These are phyloP conservation scores for Fusarium heterosporum DNA, from an alignment of 2,329 filamentous ascomycete species.

Conservation along the genomic window DNA sequence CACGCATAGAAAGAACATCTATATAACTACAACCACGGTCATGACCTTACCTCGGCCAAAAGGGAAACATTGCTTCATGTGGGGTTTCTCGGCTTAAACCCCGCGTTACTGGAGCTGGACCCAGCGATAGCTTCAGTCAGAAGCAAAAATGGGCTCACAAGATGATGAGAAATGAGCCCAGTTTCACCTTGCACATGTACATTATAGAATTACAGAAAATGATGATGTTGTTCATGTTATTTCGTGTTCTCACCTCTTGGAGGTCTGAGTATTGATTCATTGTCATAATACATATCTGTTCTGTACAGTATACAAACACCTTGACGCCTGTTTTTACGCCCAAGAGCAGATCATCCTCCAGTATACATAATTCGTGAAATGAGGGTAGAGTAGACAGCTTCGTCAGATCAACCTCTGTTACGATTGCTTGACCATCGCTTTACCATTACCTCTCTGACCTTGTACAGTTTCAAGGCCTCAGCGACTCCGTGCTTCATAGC, in stretches of 20 bases:
- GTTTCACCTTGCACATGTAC: background rate
- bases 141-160: slow-evolving; percentile 29
- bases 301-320: slow-evolving; percentile 27
- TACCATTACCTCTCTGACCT: slow-evolving; percentile 82
- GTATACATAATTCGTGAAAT: slow-evolving; percentile 5
- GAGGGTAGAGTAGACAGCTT: background rate
- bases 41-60: slow-evolving; percentile 45
- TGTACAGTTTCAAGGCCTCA: slow-evolving; percentile 74
- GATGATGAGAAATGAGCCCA: slow-evolving; percentile 1
- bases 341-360: slow-evolving; percentile 1
- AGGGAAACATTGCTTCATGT: slow-evolving; percentile 40
- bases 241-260: background rate
- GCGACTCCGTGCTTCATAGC: slow-evolving; percentile 68
- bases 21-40: background rate
- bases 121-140: slow-evolving; percentile 35
- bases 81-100: slow-evolving; percentile 43
- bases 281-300: slow-evolving; percentile 17
- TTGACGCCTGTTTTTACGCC: slow-evolving; percentile 12
- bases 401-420: slow-evolving; percentile 57
- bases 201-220: background rate
- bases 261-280: background rate
- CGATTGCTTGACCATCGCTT: slow-evolving; percentile 88
- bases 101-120: slow-evolving; percentile 38
- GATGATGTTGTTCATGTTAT: background rate
- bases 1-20: background rate